Base-by-base conservation (phyloP, 2,329 filamentous ascomycete genomes). In the Fusarium fracticaudum region DNA sequence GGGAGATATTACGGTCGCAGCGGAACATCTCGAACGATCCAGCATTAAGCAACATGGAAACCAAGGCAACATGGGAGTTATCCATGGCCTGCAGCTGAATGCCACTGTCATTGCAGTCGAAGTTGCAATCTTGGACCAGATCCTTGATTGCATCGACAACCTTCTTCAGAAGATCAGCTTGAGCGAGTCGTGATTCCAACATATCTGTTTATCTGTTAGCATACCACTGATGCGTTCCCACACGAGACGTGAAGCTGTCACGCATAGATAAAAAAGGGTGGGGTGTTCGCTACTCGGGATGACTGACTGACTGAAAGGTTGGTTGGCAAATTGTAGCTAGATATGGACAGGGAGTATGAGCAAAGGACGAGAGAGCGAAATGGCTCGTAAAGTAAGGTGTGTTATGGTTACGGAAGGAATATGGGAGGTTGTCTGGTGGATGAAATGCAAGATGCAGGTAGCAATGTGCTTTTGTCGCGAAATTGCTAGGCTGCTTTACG, bases 51-150 rank as follows among this genome's bases (percentile, higher is more conserved):
- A 97, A 92, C 96, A 99, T 99, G 76, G 96, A 98, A 61, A 99
- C 96, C 63, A 99, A 94, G 72, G 96, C 96, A 79, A 99, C 96
- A 86, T 99, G 96, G 58, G 95, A 98, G 91, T 98, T 99, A 89
- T 99, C 96, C 97, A 99, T 99, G 81, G 96, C 96, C 86, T 99
- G 96, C 64, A 99, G 93, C 59, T 96, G 95, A 81, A 99, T 96
- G 73, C 96, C 96, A 63, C 94, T 96, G 89, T 99, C 97, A 93
- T 98, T 99, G 93, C 97, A 99, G 89, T 99, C 96, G 87, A 99
- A 99, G 87, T 99, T 99, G 92, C 96, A 99, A 87, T 99, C 96
- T 86, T 98, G 96, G 61, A 99, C 96, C 59, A 99, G 91, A 81
- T 99, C 96, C 86, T 98, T 98, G 91, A 99, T 98, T 79, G 97